Evolutionary conservation across 371 early-diverging fungal genomes (phyloP).

Genomic region (Apophysomyces ossiformis): DNA sequence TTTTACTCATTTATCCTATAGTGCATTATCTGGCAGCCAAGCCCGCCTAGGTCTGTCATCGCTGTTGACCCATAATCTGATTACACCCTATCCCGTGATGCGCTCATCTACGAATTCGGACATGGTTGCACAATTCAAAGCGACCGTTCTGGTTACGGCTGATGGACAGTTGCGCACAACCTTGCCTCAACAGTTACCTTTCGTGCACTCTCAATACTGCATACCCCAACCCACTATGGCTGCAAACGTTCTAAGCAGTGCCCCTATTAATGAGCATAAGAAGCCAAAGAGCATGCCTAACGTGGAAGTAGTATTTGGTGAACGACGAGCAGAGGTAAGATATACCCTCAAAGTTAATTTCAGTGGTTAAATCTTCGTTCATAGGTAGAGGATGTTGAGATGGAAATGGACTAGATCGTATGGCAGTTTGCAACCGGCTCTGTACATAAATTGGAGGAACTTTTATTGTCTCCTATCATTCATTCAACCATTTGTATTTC

Average conservation of each 20-base stretch:
- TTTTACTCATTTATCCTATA: not conserved
- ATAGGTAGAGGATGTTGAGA: constrained; percentile 40
- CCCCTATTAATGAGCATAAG: constrained; percentile 19
- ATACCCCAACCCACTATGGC: constrained; percentile 55
- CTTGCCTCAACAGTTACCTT: constrained; percentile 60
- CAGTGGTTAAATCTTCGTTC: not conserved
- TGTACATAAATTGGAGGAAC: constrained; percentile 3
- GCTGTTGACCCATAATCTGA: constrained; percentile 72
- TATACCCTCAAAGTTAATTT: not conserved
- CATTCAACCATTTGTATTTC: constrained; percentile 10
- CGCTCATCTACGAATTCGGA: constrained; percentile 64
- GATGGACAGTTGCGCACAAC: constrained; percentile 79
- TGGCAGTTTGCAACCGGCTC: constrained; percentile 3
- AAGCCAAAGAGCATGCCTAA: constrained; percentile 13
- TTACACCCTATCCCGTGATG: constrained; percentile 78
- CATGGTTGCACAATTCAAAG: constrained; percentile 84
- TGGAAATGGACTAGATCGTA: constrained; percentile 35
- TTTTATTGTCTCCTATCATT: not conserved
- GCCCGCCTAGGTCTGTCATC: constrained; percentile 89
- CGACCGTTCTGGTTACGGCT: constrained; percentile 82
- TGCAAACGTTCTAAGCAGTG: constrained; percentile 41
- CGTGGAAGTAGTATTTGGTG: constrained; percentile 40
- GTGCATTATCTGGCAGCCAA: constrained; percentile 77
- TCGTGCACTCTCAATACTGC: constrained; percentile 72
- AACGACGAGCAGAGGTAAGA: constrained; percentile 40